Evolutionary conservation across 176 grass and related monocot genomes (phyloP).

Genomic region (Avena eriantha): DNA sequence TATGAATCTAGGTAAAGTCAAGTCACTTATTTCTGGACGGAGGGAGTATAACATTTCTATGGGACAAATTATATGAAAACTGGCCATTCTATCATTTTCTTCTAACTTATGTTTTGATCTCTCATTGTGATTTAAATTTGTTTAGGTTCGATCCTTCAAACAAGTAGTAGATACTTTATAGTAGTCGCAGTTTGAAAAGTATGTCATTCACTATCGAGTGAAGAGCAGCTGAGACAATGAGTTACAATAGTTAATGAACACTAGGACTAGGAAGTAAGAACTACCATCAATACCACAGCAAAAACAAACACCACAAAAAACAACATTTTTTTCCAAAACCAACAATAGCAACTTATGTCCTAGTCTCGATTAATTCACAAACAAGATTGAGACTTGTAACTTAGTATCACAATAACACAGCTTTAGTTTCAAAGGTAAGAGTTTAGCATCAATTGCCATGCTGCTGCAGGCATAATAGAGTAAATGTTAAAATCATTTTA

Average conservation of each 20-base stretch:
- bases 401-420: neutral
- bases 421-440: slow-evolving; percentile 11
- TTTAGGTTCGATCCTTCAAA: neutral
- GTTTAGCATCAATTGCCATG: slow-evolving; percentile 1
- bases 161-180: neutral
- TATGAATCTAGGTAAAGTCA: no score
- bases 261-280: neutral
- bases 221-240: neutral
- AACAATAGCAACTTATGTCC: neutral
- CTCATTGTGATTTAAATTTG: neutral
- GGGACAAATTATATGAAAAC: neutral
- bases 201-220: neutral
- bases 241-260: neutral
- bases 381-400: neutral
- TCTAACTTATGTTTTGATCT: neutral
- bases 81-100: neutral
- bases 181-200: neutral
- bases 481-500: neutral
- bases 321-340: neutral
- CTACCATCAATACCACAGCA: neutral
- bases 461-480: neutral
- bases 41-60: neutral
- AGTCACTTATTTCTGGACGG: no score
- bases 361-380: slow-evolving; percentile 6
- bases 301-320: neutral